phyloP scores from a whole-genome alignment of 164 flowering plant species.

The Vitis vinifera region ASM3070453v1 NC_081810.1:7785501-7786000 shows the following conservation, averaged over 20 bases:
- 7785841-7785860: conserved; percentile 67
- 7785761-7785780: conserved; percentile 64
- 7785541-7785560: conserved; percentile 45
- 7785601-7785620: conserved; percentile 70
- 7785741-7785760: conserved; percentile 73
- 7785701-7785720: conserved; percentile 64
- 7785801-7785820: conserved; percentile 67
- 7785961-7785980: conserved; percentile 64
- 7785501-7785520: conserved; percentile 70
- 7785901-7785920: conserved; percentile 44
- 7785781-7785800: conserved; percentile 66
- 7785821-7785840: conserved; percentile 70
- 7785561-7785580: conserved; percentile 50
- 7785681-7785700: conserved; percentile 66
- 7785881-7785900: conserved; percentile 53
- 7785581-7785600: conserved; percentile 49
- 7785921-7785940: conserved; percentile 94
- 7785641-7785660: conserved; percentile 65
- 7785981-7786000: conserved; percentile 66
- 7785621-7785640: conserved; percentile 69
- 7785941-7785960: conserved; percentile 67
- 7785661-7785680: conserved; percentile 58
- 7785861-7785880: conserved; percentile 71
- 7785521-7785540: conserved; percentile 55
- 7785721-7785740: conserved; percentile 67